phyloP scores from a whole-genome alignment of 345 rosid genomes.

The Populus ilicifolia region DNA sequence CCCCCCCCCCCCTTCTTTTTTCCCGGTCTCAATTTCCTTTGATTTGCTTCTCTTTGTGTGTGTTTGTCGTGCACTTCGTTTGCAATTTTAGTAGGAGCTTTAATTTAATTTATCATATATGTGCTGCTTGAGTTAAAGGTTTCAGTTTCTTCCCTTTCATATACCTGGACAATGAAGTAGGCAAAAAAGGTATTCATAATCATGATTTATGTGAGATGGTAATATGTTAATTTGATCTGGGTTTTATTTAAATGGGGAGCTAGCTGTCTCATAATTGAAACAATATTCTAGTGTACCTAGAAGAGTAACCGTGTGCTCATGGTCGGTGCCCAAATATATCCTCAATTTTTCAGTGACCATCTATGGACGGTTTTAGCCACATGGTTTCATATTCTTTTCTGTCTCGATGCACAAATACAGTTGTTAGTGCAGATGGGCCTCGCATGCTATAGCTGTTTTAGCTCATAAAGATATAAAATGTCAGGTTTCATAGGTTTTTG shows the following conservation, averaged over 20 bases:
- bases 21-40: not conserved
- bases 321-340: not conserved
- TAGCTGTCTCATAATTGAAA: not conserved
- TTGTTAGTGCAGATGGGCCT: conserved; percentile 4
- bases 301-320: not conserved
- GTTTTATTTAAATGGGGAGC: not conserved
- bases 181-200: not conserved
- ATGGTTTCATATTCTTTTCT: not conserved
- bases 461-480: not conserved
- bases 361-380: not conserved
- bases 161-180: not conserved
- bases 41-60: not conserved
- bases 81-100: not conserved
- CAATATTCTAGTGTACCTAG: not conserved
- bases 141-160: not conserved
- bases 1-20: not conserved
- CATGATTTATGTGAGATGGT: not conserved
- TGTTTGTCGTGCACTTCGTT: not conserved
- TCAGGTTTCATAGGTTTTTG: not conserved
- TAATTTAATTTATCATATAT: not conserved
- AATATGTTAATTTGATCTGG: not conserved
- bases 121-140: not conserved
- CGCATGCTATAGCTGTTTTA: conserved; percentile 2
- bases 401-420: not conserved
- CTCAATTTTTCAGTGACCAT: not conserved